These are phyloP conservation scores for Ustilago loliicola DNA, from an alignment of 1,284 basidiomycete species.

Conservation along the genomic window DNA sequence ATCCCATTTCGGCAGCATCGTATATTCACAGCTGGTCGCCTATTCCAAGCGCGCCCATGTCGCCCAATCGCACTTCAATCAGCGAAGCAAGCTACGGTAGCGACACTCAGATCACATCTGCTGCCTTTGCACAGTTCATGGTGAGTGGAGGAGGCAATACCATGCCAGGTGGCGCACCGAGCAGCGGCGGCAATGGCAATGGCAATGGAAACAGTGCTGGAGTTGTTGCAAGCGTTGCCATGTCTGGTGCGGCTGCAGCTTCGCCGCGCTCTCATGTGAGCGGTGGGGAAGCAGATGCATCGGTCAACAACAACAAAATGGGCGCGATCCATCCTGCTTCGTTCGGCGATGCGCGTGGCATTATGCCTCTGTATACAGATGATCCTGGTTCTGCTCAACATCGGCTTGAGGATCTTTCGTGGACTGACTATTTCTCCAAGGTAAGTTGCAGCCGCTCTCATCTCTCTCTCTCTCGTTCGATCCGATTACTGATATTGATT, in stretches of 20 bases:
- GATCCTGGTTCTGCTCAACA: constrained; percentile 42
- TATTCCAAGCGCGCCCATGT: constrained; percentile 52
- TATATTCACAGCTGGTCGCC: constrained; percentile 54
- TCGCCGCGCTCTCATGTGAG: constrained; percentile 13
- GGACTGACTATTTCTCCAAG: constrained; percentile 56
- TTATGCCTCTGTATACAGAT: constrained; percentile 45
- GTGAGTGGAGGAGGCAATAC: constrained; percentile 22
- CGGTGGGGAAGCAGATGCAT: constrained; percentile 3
- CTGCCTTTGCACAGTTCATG: constrained; percentile 41
- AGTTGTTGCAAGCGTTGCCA: not conserved
- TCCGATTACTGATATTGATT: not conserved
- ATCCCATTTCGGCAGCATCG: constrained; percentile 44
- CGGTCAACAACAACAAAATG: constrained; percentile 11
- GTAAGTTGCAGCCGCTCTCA: constrained; percentile 1
- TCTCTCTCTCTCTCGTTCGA: not conserved
- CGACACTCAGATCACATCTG: constrained; percentile 34
- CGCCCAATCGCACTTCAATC: constrained; percentile 42
- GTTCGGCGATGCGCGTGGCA: constrained; percentile 49
- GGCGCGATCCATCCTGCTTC: constrained; percentile 33
- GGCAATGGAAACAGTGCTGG: constrained; percentile 1
- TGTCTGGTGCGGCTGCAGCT: constrained; percentile 4
- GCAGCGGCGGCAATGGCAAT: constrained; percentile 3
- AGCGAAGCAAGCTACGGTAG: constrained; percentile 31
- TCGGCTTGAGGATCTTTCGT: constrained; percentile 51
- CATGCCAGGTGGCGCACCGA: constrained; percentile 8